These are phyloP conservation scores for Camellia japonica DNA, from an alignment of 148 eudicot genomes.

Conservation along the genomic window DNA sequence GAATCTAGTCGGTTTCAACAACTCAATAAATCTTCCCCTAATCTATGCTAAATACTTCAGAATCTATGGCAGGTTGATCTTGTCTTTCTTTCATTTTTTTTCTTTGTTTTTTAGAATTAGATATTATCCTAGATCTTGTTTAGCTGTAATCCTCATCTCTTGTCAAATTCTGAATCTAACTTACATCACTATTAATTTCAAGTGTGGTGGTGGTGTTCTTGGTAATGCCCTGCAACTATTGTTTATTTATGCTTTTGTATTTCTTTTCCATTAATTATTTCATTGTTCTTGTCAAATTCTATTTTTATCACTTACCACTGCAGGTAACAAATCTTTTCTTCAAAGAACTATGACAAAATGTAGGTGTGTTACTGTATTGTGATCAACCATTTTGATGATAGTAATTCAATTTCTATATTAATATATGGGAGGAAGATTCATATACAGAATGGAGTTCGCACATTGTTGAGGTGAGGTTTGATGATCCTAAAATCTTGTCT, in stretches of 20 bases:
- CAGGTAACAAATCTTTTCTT: conserved; percentile 14
- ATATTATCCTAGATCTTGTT: conserved; percentile 62
- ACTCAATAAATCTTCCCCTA: conserved; percentile 25
- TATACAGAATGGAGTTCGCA: conserved; percentile 29
- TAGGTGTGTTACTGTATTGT: conserved; percentile 15
- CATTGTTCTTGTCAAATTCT: not conserved
- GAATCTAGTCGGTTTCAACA: conserved; percentile 25
- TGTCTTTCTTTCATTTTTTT: conserved; percentile 7
- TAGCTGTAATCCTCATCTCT: conserved; percentile 35
- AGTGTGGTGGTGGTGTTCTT: conserved; percentile 17
- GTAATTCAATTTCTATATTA: conserved; percentile 1
- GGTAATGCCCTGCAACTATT: conserved; percentile 47
- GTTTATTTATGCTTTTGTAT: conserved; percentile 19
- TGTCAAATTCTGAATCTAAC: conserved; percentile 36
- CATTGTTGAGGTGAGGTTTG: conserved; percentile 23
- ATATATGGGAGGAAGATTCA: too few species aligned
- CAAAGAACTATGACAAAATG: conserved; percentile 1
- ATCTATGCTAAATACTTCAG: conserved; percentile 33
- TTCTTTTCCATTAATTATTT: not conserved
- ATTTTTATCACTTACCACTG: not conserved
- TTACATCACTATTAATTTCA: conserved; percentile 38
- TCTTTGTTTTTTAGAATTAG: conserved; percentile 26
- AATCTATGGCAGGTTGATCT: conserved; percentile 2
- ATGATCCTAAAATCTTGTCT: conserved; percentile 23
- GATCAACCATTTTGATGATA: conserved; percentile 12